Base-by-base conservation (phyloP, 495 filamentous ascomycete species). In the Penicillium paxilli region DNA sequence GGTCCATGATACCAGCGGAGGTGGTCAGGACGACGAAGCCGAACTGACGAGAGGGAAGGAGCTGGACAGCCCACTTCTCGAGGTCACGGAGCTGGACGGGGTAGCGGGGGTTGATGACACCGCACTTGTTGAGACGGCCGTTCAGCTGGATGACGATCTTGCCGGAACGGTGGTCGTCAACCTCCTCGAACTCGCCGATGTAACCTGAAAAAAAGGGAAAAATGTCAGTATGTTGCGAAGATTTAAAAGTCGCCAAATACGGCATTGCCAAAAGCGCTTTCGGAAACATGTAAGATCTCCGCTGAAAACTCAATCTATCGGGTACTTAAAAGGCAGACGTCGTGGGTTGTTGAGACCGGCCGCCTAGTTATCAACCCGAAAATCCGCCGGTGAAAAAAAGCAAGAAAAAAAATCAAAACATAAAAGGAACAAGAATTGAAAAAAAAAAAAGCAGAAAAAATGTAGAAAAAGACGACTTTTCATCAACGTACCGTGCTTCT, bases 301-400 rank as follows among this genome's bases (percentile, higher is more conserved):
- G 83, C 86, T 81, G 59, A 52, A 21, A 54, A 46, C 55, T 83
- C 57, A 73, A 91, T 98, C 74, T 98, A 85, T 91, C 94, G 93
- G 90, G 81, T 80, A 94, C 87, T 97, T 98, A 97, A 96, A 97
- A 87, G 92, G 88, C 93, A 88, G 83, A 84, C 84, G 85, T 85
- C 88, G 90, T 96, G 72, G 84, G 65, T 63, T 67, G 62, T 69
- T 82, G 81, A 86, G 88, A 85, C 92, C 83, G 84, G 81, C 87
- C 84, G 87, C 89, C 92, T 95, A 98, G 94, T 98, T 98, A 97
- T 98, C 91, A 96, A 83, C 87, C 92, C 93, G 94, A 92, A 75
- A 52, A 51, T 25, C 47, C 48, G 49, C 53, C 17, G 46, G 50
- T 12, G 44, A 16, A 55, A 16, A 26, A 48, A 21, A 19, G 7